Evolutionary conservation across 331 rosid species (phyloP).

Genomic region (Acacia concinna): DNA sequence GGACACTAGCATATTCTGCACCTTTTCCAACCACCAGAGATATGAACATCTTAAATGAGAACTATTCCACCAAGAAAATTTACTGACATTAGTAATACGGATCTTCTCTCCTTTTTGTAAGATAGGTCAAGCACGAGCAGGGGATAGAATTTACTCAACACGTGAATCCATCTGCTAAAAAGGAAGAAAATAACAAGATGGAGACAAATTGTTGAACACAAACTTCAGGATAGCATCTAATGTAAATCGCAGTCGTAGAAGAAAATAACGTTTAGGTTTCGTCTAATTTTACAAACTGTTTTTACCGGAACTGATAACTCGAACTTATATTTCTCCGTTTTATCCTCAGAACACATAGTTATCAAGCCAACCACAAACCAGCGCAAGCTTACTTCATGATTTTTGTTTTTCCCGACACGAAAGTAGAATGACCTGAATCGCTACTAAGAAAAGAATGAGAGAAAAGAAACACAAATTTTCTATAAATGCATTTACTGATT

Average conservation of each 20-base stretch:
- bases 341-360: conserved; percentile 10
- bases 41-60: conserved; percentile 24
- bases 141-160: conserved; percentile 19
- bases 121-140: conserved; percentile 9
- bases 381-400: conserved; percentile 19
- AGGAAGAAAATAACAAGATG: not conserved
- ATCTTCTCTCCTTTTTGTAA: not conserved
- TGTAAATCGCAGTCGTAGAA: conserved; percentile 13
- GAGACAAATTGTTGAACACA: conserved; percentile 27
- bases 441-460: conserved; percentile 8
- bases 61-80: conserved; percentile 1
- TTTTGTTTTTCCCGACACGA: conserved; percentile 14
- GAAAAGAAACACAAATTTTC: conserved; percentile 21
- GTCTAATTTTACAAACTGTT: conserved; percentile 3
- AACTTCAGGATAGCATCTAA: conserved; percentile 15
- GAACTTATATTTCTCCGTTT: conserved; percentile 21
- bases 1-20: not conserved
- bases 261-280: conserved; percentile 28
- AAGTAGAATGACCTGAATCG: conserved; percentile 25
- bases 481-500: conserved; percentile 27
- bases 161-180: conserved; percentile 8
- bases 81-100: conserved; percentile 25
- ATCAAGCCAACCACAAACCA: conserved; percentile 33
- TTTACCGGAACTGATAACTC: not conserved
- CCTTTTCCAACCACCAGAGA: conserved; percentile 18